A percentile compares a stretch with the other conserved stretches of the same genome.
Evolutionary conservation across 2,329 filamentous ascomycete genomes (phyloP).

Genomic region (Pseudonectria buxi): DNA sequence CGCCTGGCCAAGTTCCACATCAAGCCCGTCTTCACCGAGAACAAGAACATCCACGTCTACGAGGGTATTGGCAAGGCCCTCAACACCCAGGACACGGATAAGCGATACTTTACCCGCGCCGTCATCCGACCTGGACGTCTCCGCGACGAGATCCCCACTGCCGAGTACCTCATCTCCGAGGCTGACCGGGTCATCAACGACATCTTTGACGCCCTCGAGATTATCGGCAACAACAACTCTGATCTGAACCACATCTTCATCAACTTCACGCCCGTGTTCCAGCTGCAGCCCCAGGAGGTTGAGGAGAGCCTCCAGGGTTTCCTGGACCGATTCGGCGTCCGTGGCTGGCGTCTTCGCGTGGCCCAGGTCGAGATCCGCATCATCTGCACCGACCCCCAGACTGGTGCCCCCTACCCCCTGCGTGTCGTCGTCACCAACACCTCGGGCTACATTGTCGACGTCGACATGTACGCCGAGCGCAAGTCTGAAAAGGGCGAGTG

Average conservation of each 20-base stretch:
- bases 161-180: constrained; percentile 96
- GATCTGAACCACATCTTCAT: constrained; percentile 99
- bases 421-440: constrained; percentile 98
- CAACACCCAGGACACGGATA: constrained; percentile 92
- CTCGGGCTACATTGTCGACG: constrained; percentile 93
- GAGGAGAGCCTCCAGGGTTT: constrained; percentile 91
- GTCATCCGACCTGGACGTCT: constrained; percentile 91
- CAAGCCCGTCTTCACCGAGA: constrained; percentile 97
- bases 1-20: constrained; percentile 96
- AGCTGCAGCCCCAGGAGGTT: constrained; percentile 80
- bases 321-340: constrained; percentile 90
- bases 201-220: constrained; percentile 94
- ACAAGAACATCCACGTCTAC: constrained; percentile 98
- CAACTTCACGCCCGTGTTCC: constrained; percentile 97
- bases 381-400: constrained; percentile 85
- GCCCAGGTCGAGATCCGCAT: constrained; percentile 97
- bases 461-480: constrained; percentile 95
- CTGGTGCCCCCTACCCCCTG: constrained; percentile 80
- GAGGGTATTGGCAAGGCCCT: constrained; percentile 92
- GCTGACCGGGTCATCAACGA: constrained; percentile 95
- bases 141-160: constrained; percentile 95
- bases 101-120: constrained; percentile 96
- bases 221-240: constrained; percentile 98
- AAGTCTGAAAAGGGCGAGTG: constrained; percentile 98
- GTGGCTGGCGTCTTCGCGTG: constrained; percentile 93